These are phyloP conservation scores for Rubia peregrina DNA, from an alignment of 305 asterid species.

Conservation along the genomic window DNA sequence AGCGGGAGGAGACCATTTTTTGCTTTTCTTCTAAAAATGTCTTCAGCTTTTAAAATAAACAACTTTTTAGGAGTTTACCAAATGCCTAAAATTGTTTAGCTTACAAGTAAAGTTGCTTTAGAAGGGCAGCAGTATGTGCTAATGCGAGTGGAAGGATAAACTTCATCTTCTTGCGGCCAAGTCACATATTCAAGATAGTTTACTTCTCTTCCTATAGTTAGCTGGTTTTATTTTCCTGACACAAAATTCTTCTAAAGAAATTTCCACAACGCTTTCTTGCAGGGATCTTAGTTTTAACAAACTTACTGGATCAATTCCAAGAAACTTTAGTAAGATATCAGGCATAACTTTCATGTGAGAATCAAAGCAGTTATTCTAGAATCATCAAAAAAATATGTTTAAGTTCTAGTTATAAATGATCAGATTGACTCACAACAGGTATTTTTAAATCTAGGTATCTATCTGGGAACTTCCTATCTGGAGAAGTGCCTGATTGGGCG, in stretches of 20 bases:
- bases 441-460: conserved; percentile 39
- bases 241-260: not conserved
- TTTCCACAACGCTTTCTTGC: conserved; percentile 11
- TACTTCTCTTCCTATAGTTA: not conserved
- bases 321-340: conserved; percentile 17
- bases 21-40: too few relatives aligned
- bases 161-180: not conserved
- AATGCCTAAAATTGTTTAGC: too few relatives aligned
- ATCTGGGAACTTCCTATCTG: conserved; percentile 55
- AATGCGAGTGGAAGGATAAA: not conserved
- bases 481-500: conserved; percentile 53
- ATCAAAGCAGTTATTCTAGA: not conserved
- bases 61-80: too few relatives aligned
- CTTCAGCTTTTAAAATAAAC: too few relatives aligned
- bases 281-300: conserved; percentile 76
- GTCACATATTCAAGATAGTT: not conserved
- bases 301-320: conserved; percentile 48
- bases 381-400: not conserved
- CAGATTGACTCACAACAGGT: not conserved
- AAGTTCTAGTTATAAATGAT: not conserved
- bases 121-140: too few relatives aligned
- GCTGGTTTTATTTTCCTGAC: not conserved
- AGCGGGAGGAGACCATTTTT: not conserved
- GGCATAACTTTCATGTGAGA: conserved; percentile 41
- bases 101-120: not conserved